Base-by-base conservation (phyloP, 1,284 basidiomycete genomes). In the Schizophyllum amplum region DNA sequence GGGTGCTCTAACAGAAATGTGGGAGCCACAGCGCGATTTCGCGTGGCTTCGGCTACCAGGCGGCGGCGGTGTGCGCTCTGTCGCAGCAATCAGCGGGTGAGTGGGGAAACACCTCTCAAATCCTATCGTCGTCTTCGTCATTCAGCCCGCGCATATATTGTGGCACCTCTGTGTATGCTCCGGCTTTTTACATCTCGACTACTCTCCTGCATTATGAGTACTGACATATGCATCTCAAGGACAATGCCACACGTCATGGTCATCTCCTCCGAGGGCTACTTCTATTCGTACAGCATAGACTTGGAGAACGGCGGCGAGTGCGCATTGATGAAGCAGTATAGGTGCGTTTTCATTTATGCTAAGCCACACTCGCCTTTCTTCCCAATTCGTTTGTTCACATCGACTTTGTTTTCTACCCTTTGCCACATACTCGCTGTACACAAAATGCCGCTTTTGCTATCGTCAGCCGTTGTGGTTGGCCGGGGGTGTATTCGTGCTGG, bases 161-260 rank as follows among this genome's bases (percentile, higher is more conserved):
- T n/a, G n/a, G n/a, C n/a, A n/a, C n/a, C n/a, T n/a, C n/a, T n/a
- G n/a, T n/a, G n/a, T n/a, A n/a, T n/a, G n/a, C n/a, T n/a, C n/a
- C n/a, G n/a, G n/a, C n/a, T n/a, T n/a, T n/a, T n/a, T n/a, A n/a
- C n/a, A n/a, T n/a, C n/a, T n/a, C n/a, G n/a, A n/a, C n/a, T n/a
- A n/a, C n/a, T n/a, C n/a, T n/a, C n/a, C n/a, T n/a, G n/a, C n/a
- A n/a, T n/a, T n/a, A n/a, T n/a, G n/a, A n/a, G n/a, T n/a, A n/a
- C 51, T 24, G 52, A 22, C 3, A n/a, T 42, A 17, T 55, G n/a
- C n/a, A n/a, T n/a, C n/a, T 23, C 25, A 57, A 94, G 92, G 15
- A 94, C 92, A 9, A 90, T 92, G 71, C 96, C 96, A 0, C 94
- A 98, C 62, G 91, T 98, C 4, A 97, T 98, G 92, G 94, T 98